phyloP scores from a whole-genome alignment of 2,329 filamentous ascomycete genomes.

The Davidsoniella neocaledoniae region DNA sequence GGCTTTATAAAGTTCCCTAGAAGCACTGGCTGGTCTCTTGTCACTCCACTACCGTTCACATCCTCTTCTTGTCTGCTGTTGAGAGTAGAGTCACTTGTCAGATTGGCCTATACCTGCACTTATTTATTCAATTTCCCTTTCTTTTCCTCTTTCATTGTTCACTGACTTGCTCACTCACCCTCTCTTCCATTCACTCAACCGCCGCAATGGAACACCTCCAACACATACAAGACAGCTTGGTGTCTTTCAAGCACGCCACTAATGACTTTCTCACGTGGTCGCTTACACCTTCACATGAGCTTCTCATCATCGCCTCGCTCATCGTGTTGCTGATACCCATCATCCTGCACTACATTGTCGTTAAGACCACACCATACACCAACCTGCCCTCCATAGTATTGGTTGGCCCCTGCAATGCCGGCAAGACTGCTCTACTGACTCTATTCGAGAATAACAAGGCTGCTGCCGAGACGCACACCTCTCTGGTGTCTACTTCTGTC shows the following conservation, averaged over 20 bases:
- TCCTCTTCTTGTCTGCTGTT: too few relatives aligned
- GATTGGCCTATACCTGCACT: conserved; percentile 10
- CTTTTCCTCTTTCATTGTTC: neutral
- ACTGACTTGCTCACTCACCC: neutral
- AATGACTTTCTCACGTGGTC: conserved; percentile 31
- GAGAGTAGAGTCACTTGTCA: neutral
- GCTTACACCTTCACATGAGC: conserved; percentile 40
- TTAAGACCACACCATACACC: conserved; percentile 48
- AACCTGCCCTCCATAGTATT: conserved; percentile 63
- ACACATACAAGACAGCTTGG: conserved; percentile 9
- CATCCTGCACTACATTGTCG: conserved; percentile 59
- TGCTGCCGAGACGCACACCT: conserved; percentile 35
- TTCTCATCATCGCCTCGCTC: conserved; percentile 51
- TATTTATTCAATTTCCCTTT: neutral
- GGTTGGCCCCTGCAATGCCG: conserved; percentile 62
- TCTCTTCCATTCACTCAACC: neutral
- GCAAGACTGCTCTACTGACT: conserved; percentile 80
- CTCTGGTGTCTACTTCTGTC: conserved; percentile 32
- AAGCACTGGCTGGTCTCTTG: too few relatives aligned
- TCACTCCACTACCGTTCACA: too few relatives aligned
- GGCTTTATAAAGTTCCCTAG: too few relatives aligned
- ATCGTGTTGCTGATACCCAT: conserved; percentile 60
- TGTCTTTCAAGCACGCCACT: conserved; percentile 23
- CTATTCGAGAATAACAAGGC: conserved; percentile 42
- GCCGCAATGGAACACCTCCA: conserved; percentile 11